phyloP scores from a whole-genome alignment of 2,329 filamentous ascomycete genomes.

The Sporothrix brunneoviolacea region DNA sequence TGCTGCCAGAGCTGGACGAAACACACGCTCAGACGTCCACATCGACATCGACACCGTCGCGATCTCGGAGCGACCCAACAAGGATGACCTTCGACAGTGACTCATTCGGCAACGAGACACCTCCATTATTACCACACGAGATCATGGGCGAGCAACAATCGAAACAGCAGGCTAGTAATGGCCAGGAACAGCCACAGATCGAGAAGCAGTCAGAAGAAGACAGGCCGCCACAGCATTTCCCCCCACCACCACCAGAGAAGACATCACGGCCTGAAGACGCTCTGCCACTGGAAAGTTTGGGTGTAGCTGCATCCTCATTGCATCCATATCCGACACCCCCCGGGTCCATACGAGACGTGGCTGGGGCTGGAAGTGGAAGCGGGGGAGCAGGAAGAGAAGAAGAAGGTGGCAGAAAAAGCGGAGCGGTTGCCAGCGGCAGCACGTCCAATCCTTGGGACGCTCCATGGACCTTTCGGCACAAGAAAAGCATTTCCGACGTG shows the following conservation, averaged over 20 bases:
- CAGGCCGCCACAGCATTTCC: not conserved
- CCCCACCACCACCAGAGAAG: not conserved
- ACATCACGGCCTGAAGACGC: not conserved
- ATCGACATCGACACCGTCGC: not conserved
- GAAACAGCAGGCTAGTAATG: not conserved
- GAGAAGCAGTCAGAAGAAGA: not conserved
- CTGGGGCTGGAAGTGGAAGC: not conserved
- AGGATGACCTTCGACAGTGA: not conserved
- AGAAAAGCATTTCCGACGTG: slow-evolving; percentile 40
- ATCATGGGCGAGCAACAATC: not conserved
- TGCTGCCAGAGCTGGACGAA: not conserved
- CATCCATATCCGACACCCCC: slow-evolving; percentile 54
- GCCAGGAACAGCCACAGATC: not conserved
- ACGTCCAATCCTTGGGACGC: slow-evolving; percentile 14
- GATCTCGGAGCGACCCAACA: not conserved
- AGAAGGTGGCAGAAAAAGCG: not conserved
- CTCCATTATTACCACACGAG: not conserved
- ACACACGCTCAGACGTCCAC: not conserved
- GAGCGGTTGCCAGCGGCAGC: not conserved
- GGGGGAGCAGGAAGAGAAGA: not conserved
- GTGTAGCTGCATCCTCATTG: slow-evolving; percentile 15
- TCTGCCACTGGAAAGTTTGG: not conserved
- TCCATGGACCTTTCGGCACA: slow-evolving; percentile 29
- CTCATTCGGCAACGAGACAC: not conserved
- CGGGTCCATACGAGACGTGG: slow-evolving; percentile 35